Conservation (phyloP, 2,329 filamentous ascomycete genomes). For the Celoporthe dispersa region DNA sequence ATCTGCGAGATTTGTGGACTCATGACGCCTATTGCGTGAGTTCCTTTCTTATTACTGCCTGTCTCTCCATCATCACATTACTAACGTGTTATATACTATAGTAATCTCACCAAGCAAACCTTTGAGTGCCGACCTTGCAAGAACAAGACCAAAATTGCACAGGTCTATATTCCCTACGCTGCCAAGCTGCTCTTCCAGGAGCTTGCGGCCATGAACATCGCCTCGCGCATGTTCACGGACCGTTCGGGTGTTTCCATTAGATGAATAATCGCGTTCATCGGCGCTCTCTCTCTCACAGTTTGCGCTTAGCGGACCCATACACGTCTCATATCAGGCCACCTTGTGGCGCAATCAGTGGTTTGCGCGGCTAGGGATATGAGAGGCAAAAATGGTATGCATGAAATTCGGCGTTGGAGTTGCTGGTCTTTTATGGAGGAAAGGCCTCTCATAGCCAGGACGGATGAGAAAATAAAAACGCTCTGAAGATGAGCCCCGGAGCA, state of each 20-base stretch:
- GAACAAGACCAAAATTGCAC: conserved; percentile 98
- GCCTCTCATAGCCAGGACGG: background rate
- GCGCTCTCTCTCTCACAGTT: background rate
- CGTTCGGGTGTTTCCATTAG: conserved; percentile 75
- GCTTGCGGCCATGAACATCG: conserved; percentile 97
- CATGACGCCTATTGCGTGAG: conserved; percentile 99
- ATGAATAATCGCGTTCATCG: conserved; percentile 40
- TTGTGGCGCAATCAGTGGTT: background rate
- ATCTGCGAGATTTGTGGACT: conserved; percentile 98
- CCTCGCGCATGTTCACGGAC: conserved; percentile 94
- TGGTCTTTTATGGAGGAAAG: background rate
- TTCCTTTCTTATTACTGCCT: conserved; percentile 39
- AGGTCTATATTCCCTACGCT: conserved; percentile 96
- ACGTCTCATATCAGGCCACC: background rate
- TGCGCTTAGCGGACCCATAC: background rate
- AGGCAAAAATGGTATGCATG: conserved; percentile 23
- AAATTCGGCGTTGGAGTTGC: conserved; percentile 25
- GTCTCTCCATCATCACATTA: conserved; percentile 11
- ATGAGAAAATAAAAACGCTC: background rate
- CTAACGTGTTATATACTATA: conserved; percentile 48
- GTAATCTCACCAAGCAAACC: conserved; percentile 90
- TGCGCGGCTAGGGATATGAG: background rate
- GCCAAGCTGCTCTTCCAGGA: conserved; percentile 99
- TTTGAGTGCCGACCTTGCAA: conserved; percentile 98
- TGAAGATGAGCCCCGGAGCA: background rate